Conservation (phyloP, 176 grass and related monocot species). For the Cenchrus americanus region DNA sequence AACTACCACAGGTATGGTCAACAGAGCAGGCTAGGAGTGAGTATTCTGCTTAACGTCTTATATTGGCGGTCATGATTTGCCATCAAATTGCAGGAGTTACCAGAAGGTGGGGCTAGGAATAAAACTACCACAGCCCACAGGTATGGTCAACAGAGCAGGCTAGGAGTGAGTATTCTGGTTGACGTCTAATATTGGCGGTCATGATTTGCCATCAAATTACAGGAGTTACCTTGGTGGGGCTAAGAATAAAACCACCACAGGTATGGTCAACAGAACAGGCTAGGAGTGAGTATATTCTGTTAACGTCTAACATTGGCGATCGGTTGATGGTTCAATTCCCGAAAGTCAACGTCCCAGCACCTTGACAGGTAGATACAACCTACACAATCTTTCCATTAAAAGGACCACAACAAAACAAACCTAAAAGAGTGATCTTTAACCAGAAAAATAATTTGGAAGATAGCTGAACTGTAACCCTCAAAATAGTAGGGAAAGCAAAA, state of each 20-base stretch:
- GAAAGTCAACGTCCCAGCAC: background rate
- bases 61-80: background rate
- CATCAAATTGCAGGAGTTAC: too few species aligned
- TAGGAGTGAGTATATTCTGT: background rate
- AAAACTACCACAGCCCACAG: too few species aligned
- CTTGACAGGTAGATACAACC: slow-evolving; percentile 8
- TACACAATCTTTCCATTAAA: background rate
- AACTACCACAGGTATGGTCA: background rate
- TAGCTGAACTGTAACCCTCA: background rate
- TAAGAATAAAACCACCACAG: too few species aligned
- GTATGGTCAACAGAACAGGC: background rate
- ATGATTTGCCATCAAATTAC: too few species aligned
- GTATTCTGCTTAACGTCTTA: background rate
- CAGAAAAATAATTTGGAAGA: slow-evolving; percentile 7
- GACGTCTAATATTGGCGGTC: background rate
- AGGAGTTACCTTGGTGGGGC: too few species aligned
- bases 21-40: background rate
- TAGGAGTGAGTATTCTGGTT: background rate
- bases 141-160: background rate
- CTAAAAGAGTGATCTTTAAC: background rate
- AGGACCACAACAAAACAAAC: background rate
- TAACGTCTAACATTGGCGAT: background rate
- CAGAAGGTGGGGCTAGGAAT: too few species aligned
- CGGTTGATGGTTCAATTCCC: background rate
- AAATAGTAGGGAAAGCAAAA: slow-evolving; percentile 39